Conservation (phyloP, 805 yeast genomes). For the Kockiozyma suomiensis region DNA sequence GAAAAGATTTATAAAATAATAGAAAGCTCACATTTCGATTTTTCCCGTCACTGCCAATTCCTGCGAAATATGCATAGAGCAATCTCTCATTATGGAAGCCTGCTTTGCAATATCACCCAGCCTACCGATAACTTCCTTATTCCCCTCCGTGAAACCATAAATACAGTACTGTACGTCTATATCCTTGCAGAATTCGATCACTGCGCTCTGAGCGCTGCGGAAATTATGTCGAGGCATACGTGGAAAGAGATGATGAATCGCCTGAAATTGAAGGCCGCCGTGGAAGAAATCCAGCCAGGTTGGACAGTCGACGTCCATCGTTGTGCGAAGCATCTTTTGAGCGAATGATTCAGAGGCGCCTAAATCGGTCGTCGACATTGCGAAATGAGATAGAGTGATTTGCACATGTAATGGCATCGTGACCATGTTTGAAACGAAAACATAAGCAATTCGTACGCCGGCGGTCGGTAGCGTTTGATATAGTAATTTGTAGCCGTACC, state of each 20-base stretch:
- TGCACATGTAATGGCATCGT: conserved; percentile 95
- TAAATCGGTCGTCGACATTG: conserved; percentile 87
- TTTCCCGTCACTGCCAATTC: conserved; percentile 44
- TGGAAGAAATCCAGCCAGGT: conserved; percentile 88
- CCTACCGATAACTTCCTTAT: conserved; percentile 66
- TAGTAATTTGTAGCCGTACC: conserved; percentile 76
- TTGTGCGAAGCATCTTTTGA: conserved; percentile 80
- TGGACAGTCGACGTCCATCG: conserved; percentile 95
- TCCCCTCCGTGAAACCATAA: conserved; percentile 82
- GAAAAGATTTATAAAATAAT: neutral
- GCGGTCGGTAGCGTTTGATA: conserved; percentile 55
- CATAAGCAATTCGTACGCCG: conserved; percentile 57
- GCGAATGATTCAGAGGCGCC: conserved; percentile 80
- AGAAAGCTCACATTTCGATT: conserved; percentile 11
- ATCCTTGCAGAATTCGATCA: conserved; percentile 70
- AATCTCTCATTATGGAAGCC: conserved; percentile 72
- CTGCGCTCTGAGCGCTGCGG: conserved; percentile 70
- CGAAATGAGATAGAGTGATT: conserved; percentile 85
- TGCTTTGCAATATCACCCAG: conserved; percentile 78
- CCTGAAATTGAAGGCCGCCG: conserved; percentile 92
- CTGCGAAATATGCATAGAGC: conserved; percentile 63
- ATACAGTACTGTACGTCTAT: conserved; percentile 80
- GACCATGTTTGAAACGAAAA: conserved; percentile 73
- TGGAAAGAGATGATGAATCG: conserved; percentile 87
- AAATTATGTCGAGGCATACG: conserved; percentile 86